Percentiles rank a stretch among this genome's conserved stretches.
Conservation (phyloP, 2,329 filamentous ascomycete species). For the Penicillium sp. region DNA sequence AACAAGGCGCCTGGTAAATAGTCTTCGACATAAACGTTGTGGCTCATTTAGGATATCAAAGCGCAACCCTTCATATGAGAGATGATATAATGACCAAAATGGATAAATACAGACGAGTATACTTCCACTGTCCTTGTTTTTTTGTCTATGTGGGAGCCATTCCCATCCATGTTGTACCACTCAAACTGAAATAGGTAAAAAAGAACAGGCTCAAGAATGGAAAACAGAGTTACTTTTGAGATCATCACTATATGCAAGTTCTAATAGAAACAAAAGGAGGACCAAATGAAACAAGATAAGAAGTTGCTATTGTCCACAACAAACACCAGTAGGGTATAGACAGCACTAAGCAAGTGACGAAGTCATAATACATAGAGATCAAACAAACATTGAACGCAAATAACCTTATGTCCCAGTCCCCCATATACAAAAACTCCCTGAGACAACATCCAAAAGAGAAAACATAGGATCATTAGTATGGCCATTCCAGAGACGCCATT, state of each 20-base stretch:
- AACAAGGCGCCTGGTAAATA: conserved; percentile 19
- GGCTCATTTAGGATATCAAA: background rate
- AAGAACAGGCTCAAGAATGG: background rate
- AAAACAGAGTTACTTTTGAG: background rate
- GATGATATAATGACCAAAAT: background rate
- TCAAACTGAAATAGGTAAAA: background rate
- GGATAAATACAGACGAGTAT: background rate
- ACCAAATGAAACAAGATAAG: background rate
- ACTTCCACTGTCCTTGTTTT: background rate
- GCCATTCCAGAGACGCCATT: conserved; percentile 6
- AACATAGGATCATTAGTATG: conserved; percentile 21
- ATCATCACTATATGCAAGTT: background rate
- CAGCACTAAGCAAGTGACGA: conserved; percentile 19
- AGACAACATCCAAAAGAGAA: conserved; percentile 26
- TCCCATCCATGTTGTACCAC: background rate
- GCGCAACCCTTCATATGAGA: background rate
- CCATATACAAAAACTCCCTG: conserved; percentile 24
- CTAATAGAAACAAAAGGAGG: background rate
- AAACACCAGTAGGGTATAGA: conserved; percentile 22
- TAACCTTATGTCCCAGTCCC: conserved; percentile 4
- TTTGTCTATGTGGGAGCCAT: too few species aligned
- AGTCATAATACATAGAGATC: conserved; percentile 25
- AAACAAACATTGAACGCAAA: conserved; percentile 7
- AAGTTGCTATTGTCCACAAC: conserved; percentile 7
- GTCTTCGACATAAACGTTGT: background rate